Conservation (phyloP, 78 protist genomes). For the Neovahlkampfia damariscottae region DNA sequence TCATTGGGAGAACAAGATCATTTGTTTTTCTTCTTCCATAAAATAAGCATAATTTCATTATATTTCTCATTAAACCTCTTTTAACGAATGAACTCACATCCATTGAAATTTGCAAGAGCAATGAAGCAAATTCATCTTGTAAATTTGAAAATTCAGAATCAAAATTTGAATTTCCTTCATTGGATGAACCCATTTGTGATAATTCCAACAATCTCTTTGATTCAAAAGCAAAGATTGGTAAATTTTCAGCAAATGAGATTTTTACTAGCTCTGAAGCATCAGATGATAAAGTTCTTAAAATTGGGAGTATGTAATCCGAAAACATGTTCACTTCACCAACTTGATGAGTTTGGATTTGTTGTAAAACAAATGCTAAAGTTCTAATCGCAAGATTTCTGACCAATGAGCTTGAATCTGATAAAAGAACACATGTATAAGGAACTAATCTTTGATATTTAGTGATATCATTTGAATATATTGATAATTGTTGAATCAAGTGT, state of each 20-base stretch:
- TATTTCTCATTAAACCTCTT: constrained; percentile 3
- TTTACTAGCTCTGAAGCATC: not conserved
- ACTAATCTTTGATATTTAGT: not conserved
- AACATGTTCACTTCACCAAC: not conserved
- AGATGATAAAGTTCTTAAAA: not conserved
- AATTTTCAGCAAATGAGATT: not conserved
- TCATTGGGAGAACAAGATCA: not conserved
- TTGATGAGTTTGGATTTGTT: not conserved
- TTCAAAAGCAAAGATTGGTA: not conserved
- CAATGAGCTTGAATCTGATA: not conserved
- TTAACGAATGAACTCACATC: constrained; percentile 19
- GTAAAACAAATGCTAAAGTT: not conserved
- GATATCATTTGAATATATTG: not conserved
- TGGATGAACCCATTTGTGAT: not conserved
- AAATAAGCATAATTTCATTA: constrained; percentile 8
- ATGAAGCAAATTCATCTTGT: not conserved
- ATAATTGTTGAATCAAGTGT: not conserved
- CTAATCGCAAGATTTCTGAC: not conserved
- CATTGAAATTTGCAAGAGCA: not conserved
- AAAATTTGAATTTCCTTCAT: not conserved
- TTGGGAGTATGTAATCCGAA: not conserved
- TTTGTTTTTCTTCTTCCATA: constrained; percentile 20
- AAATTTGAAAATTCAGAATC: not conserved
- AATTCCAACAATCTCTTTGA: not conserved
- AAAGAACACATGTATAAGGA: not conserved